Evolutionary conservation across 768 basidiomycete genomes (phyloP), one percentile per base, ranked within the genome.

Genomic region (Tricholoma matsutake): DNA sequence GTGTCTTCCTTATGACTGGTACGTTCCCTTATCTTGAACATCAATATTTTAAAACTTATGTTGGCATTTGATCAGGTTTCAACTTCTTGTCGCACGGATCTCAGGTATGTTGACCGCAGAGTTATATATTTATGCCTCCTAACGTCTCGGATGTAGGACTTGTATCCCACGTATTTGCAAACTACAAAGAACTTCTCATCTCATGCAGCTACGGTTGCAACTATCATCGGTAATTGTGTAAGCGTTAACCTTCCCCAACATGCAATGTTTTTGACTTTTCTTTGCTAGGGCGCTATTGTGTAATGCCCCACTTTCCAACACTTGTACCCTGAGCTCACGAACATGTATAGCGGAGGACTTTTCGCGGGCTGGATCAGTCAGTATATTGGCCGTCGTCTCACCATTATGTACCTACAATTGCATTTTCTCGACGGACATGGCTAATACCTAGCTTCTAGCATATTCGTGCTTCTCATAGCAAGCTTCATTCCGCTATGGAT

Each of bases 401-500:
- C 63, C 9, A 66, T 66, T 32, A 22, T 59, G 58, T 59, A 52
- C 8, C 49, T 39, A 37, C 32, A 9, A 1, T 11, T 47, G 3
- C 28, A 20, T 57, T 14, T 45, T 22, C 35, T 32, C 34, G 49
- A 22, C 34, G 57, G 16, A 1, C 16, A 32, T 49, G 43, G n/a
- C 18, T 13, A 6, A 54, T 16, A 8, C 1, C 43, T 14, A 28
- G 14, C 25, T 25, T 68, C 60, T 43, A 85, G 83, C 20, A 70
- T 83, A 31, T 86, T 81, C 70, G 81, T 86, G 34, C 60, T 82
- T 18, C 71, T 84, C 53, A 74, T 86, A 52, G 86, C 79, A 76
- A 79, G 71, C 2, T 79, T 79, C 73, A 89, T 91, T 66, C 89
- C 89, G 0, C 78, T 94, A 1, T 95, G 92, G 94, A 90, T 93